phyloP scores from a whole-genome alignment of 345 rosid genomes.

The Populus pruinosa region DNA sequence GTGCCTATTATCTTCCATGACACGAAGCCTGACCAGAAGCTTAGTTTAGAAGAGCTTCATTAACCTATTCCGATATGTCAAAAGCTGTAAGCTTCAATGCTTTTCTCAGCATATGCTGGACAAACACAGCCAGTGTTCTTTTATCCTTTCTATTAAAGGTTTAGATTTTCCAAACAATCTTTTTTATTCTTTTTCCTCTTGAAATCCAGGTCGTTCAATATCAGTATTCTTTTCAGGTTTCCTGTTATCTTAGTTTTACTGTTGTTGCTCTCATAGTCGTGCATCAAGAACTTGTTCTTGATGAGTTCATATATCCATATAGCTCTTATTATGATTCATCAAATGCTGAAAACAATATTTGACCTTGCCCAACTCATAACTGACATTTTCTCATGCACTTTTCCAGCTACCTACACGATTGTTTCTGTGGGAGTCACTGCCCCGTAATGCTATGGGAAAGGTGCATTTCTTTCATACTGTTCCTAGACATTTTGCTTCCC shows the following conservation, averaged over 20 bases:
- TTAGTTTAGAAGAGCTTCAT: background rate
- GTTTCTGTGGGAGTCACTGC: slow-evolving; percentile 80
- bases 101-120: background rate
- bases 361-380: background rate
- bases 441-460: slow-evolving; percentile 99
- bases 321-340: background rate
- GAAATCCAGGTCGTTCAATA: background rate
- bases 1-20: too few species aligned
- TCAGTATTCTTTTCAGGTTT: background rate
- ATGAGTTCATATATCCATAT: background rate
- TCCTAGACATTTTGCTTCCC: background rate
- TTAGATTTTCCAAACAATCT: background rate
- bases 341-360: background rate
- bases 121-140: background rate
- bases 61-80: background rate
- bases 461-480: slow-evolving; percentile 28
- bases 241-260: background rate
- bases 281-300: background rate
- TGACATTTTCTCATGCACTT: background rate
- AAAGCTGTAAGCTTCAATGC: background rate
- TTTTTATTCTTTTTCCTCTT: background rate
- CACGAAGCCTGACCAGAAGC: too few species aligned
- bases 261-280: background rate
- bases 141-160: too few species aligned
- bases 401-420: slow-evolving; percentile 78